phyloP scores from a whole-genome alignment of 352 stramenopile genomes.

The Globisporangium megalacanthum region DNA sequence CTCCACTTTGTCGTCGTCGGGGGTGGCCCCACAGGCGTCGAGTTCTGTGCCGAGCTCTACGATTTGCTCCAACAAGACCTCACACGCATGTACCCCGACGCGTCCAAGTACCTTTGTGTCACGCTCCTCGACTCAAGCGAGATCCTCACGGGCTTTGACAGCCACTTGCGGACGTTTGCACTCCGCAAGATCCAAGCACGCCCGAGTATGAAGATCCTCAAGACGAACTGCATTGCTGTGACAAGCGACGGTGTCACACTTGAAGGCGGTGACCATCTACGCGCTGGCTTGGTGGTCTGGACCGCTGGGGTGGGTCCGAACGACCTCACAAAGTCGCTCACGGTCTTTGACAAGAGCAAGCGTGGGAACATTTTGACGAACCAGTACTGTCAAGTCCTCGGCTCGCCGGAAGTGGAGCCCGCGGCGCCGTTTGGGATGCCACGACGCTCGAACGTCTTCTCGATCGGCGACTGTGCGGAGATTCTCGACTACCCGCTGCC shows the following conservation, averaged over 20 bases:
- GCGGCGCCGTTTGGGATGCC: conserved; percentile 58
- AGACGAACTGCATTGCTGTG: conserved; percentile 74
- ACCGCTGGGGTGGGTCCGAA: conserved; percentile 74
- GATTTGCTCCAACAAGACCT: conserved; percentile 93
- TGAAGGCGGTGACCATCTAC: conserved; percentile 49
- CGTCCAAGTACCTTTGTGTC: conserved; percentile 65
- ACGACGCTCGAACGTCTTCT: conserved; percentile 87
- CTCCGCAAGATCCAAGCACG: conserved; percentile 76
- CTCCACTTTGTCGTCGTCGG: conserved; percentile 98
- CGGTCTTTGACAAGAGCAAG: conserved; percentile 70
- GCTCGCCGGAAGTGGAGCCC: conserved; percentile 48
- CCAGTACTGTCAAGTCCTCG: conserved; percentile 76
- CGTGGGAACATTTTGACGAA: conserved; percentile 81
- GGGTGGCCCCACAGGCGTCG: conserved; percentile 91
- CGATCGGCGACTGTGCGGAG: conserved; percentile 93
- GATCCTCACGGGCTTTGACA: conserved; percentile 72
- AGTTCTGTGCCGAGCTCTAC: conserved; percentile 96
- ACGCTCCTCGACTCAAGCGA: conserved; percentile 66
- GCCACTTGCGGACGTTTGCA: conserved; percentile 58
- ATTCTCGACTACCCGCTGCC: conserved; percentile 84
- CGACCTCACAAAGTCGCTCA: conserved; percentile 71
- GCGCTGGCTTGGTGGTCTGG: conserved; percentile 67
- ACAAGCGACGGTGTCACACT: conserved; percentile 57
- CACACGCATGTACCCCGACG: conserved; percentile 65
- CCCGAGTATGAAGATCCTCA: conserved; percentile 75